Evolutionary conservation across 352 stramenopile genomes (phyloP), one percentile per base, ranked within the genome.

Genomic region (Elongisporangium undulatum): DNA sequence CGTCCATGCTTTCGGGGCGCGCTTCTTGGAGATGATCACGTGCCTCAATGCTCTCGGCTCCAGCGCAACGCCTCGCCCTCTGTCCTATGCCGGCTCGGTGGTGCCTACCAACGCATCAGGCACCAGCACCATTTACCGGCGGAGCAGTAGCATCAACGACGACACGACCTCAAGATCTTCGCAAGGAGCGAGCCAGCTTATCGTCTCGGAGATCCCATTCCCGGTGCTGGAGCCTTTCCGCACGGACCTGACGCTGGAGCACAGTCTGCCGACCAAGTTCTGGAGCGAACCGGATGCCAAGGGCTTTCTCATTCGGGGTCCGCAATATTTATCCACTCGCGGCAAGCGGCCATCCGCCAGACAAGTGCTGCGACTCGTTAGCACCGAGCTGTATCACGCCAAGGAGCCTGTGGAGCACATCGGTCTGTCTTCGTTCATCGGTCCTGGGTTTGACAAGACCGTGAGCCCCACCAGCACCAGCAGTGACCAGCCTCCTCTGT

Each of bases 1-100:
- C 54, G 71, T 87, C 23, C 81, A 92, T 58, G 78, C 81, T 0
- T 94, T 92, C 51, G 81, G 80, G 6, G 75, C 83, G 0, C 81
- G 75, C 59, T 83, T 94, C 51, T 59, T 94, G 17, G 81, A 94
- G 59, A 92, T 94, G 77, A 85, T 94, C 59, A 85, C 84, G 13
- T 74, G 68, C 4, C 73, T 88, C 50, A 72, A 61, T 6, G 71
- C 71, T 19, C 48, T 24, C 9, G 57, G 50, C 13, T 22, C 22
- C 16, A 29, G 4, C 16, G 21, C 23, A 26, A 16, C 19, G 20
- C 58, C 51, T 38, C 51, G 22, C 13, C 29, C 29, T 41, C 29
- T 41, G 8, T 41, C 29, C 8, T 41, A 41, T 41, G 29, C 29
- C 29, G 29, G 29, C 29, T 41, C 29, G 8, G 29, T 41, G 4